A percentile compares a stretch with the other conserved stretches of the same genome.
Conservation (phyloP, 495 filamentous ascomycete species). For the Rhizodiscina lignyota region DNA sequence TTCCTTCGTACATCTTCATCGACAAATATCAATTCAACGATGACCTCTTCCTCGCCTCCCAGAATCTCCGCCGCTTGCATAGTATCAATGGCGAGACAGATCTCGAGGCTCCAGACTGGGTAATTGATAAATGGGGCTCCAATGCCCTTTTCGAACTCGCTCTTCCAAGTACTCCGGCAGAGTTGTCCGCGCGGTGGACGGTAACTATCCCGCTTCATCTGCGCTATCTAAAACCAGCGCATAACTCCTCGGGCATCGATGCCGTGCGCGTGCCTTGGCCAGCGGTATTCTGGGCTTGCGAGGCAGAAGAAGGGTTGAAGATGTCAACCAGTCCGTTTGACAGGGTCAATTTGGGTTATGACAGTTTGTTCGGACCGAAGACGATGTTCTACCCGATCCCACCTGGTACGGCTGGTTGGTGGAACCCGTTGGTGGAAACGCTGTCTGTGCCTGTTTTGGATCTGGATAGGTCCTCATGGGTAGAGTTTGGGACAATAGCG, state of each 20-base stretch:
- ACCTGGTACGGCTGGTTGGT: conserved; percentile 26
- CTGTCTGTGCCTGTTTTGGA: conserved; percentile 66
- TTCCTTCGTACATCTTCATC: conserved; percentile 69
- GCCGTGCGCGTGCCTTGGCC: conserved; percentile 44
- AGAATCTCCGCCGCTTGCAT: conserved; percentile 52
- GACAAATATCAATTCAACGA: conserved; percentile 78
- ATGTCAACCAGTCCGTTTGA: conserved; percentile 79
- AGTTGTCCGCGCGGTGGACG: too few relatives aligned
- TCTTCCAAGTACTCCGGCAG: conserved; percentile 22
- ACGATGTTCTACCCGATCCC: conserved; percentile 80
- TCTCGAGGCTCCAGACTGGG: conserved; percentile 84
- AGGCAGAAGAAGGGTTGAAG: conserved; percentile 51
- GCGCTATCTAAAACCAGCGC: conserved; percentile 45
- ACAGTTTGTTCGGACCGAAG: conserved; percentile 59
- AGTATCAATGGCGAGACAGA: conserved; percentile 67
- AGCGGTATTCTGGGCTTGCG: conserved; percentile 86
- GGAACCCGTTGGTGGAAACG: conserved; percentile 32
- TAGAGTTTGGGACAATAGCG: conserved; percentile 54
- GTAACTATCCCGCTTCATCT: conserved; percentile 74
- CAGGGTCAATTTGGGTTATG: conserved; percentile 66
- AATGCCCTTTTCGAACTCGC: conserved; percentile 61
- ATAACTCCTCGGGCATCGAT: background rate
- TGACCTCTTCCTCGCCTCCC: conserved; percentile 52
- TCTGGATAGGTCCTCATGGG: conserved; percentile 33
- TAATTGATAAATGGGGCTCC: conserved; percentile 61